A percentile compares a stretch with the other conserved stretches of the same genome.
Evolutionary conservation across 1,284 basidiomycete species (phyloP).

Genomic region (Hortiboletus rubellus): DNA sequence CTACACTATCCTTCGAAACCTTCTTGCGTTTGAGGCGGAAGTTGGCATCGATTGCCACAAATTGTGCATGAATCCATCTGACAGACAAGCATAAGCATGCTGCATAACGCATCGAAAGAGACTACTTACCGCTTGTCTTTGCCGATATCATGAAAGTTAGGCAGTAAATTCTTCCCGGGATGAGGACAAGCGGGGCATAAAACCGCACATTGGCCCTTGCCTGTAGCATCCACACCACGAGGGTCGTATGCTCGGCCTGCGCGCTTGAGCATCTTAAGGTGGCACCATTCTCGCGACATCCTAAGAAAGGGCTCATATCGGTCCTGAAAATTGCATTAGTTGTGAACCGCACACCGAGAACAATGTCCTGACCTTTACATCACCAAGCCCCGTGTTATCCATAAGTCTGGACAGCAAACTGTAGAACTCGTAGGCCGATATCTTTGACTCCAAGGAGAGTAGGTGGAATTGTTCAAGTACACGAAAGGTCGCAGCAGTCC

Average conservation of each 20-base stretch:
- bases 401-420: slow-evolving; percentile 14
- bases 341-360: too few species aligned
- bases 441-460: slow-evolving; percentile 25
- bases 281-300: slow-evolving; percentile 3
- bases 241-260: background rate
- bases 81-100: too few species aligned
- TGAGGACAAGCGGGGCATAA: slow-evolving; percentile 3
- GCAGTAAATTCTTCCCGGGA: background rate
- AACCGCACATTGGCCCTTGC: background rate
- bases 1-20: background rate
- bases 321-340: background rate
- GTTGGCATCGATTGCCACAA: background rate
- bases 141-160: too few species aligned
- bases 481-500: background rate
- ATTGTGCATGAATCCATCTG: background rate
- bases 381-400: slow-evolving; percentile 10
- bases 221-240: background rate
- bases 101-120: too few species aligned
- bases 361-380: background rate
- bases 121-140: too few species aligned
- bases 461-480: slow-evolving; percentile 19
- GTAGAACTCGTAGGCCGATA: slow-evolving; percentile 19
- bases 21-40: background rate
- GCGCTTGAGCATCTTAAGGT: slow-evolving; percentile 21
- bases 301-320: slow-evolving; percentile 1